A percentile compares a stretch with the other conserved stretches of the same genome.
Conservation (phyloP, 805 yeast species). For the Isabelozyma rhagii region DNA sequence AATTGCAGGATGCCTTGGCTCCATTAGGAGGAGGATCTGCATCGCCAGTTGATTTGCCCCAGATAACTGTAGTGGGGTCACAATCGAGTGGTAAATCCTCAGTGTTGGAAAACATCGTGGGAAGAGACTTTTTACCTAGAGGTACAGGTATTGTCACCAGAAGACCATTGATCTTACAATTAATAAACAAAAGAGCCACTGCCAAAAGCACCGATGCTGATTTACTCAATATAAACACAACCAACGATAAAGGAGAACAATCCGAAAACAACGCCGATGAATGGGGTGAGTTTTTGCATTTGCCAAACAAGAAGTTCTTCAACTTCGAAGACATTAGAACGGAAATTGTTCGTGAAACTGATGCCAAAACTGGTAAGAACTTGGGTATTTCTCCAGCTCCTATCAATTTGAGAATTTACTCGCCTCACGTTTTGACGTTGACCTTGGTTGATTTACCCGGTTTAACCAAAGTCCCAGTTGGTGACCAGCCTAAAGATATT, state of each 20-base stretch:
- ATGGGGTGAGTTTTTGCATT: conserved; percentile 97
- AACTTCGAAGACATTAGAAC: conserved; percentile 85
- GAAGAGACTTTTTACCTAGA: conserved; percentile 86
- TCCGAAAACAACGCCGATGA: conserved; percentile 76
- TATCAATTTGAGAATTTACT: conserved; percentile 85
- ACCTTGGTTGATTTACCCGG: conserved; percentile 97
- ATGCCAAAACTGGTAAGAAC: conserved; percentile 73
- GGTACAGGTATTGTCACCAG: conserved; percentile 93
- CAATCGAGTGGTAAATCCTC: conserved; percentile 89
- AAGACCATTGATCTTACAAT: conserved; percentile 80
- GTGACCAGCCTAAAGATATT: conserved; percentile 97
- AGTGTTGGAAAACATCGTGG: conserved; percentile 86
- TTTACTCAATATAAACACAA: conserved; percentile 43
- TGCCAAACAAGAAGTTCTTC: conserved; percentile 83
- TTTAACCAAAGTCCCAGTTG: conserved; percentile 96
- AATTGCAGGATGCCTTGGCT: conserved; percentile 94
- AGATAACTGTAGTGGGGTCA: conserved; percentile 92
- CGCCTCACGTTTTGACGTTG: conserved; percentile 90
- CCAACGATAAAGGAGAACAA: conserved; percentile 43
- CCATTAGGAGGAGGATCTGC: conserved; percentile 87
- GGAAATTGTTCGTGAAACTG: conserved; percentile 91
- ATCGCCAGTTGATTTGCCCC: conserved; percentile 91
- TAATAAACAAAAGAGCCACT: conserved; percentile 62
- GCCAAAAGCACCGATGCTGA: conserved; percentile 23
- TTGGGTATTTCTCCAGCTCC: conserved; percentile 91